These are phyloP conservation scores for Voacanga thouarsii DNA, from an alignment of 257 asterid species.

Conservation along the genomic window DNA sequence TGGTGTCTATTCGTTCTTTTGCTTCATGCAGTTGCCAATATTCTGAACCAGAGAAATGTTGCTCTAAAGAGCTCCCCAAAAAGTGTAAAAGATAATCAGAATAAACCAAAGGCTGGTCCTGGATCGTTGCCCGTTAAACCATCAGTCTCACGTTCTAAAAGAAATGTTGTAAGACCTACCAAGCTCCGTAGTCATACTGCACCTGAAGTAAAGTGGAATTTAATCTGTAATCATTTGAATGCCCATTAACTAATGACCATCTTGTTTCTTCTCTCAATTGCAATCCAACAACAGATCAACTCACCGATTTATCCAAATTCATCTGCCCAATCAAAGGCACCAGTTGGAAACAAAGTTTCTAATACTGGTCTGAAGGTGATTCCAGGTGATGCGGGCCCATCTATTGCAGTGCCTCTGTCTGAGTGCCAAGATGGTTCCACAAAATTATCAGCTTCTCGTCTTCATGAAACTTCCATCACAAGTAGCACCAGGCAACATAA, in stretches of 20 bases:
- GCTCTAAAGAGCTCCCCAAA: constrained; percentile 42
- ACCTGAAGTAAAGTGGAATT: neutral
- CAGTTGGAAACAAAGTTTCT: constrained; percentile 29
- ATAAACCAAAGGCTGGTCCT: constrained; percentile 40
- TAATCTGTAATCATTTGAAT: constrained; percentile 9
- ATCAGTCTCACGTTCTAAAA: constrained; percentile 33
- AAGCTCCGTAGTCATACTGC: constrained; percentile 2
- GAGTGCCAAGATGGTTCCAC: constrained; percentile 30
- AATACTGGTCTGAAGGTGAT: constrained; percentile 38
- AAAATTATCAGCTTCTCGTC: constrained; percentile 27
- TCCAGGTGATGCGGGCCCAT: constrained; percentile 29
- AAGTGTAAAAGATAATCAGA: constrained; percentile 37
- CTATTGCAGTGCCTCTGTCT: constrained; percentile 30
- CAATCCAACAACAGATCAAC: constrained; percentile 35
- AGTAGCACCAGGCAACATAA: constrained; percentile 35
- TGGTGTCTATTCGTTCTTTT: constrained; percentile 4
- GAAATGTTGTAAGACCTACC: constrained; percentile 47
- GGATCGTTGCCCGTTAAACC: constrained; percentile 22
- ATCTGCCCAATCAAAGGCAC: constrained; percentile 29
- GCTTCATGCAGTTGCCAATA: constrained; percentile 41
- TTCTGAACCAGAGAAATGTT: constrained; percentile 37
- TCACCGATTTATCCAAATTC: constrained; percentile 36
- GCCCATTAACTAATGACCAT: neutral
- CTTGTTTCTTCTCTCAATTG: constrained; percentile 4
- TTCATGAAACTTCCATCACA: constrained; percentile 31